These are phyloP conservation scores for Magnusiomyces suaveolens DNA, from an alignment of 1,139 yeast genomes.

Conservation along the genomic window DNA sequence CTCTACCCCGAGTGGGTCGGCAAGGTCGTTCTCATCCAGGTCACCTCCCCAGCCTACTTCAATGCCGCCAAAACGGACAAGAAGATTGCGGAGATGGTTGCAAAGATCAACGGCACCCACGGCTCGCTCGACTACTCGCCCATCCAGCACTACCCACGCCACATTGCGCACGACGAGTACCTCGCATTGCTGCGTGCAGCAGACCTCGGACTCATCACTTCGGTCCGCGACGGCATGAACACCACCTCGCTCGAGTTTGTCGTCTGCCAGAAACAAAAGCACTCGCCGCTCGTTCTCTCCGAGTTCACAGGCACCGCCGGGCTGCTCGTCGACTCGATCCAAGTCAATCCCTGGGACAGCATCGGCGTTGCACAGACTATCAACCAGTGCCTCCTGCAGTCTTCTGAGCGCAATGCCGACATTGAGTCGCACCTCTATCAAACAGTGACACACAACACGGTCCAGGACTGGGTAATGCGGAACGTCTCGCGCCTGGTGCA, in stretches of 20 bases:
- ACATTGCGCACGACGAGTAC: conserved; percentile 81
- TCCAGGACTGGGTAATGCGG: conserved; percentile 70
- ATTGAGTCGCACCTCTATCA: conserved; percentile 40
- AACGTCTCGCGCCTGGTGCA: conserved; percentile 49
- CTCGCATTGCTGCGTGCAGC: conserved; percentile 80
- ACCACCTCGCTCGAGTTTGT: conserved; percentile 90
- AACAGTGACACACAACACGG: conserved; percentile 59
- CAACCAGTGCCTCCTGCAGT: conserved; percentile 50
- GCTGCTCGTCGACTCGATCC: conserved; percentile 65
- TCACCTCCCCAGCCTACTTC: conserved; percentile 67
- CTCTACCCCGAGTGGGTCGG: conserved; percentile 91
- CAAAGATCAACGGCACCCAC: conserved; percentile 70
- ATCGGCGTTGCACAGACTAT: conserved; percentile 86
- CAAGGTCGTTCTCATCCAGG: conserved; percentile 82
- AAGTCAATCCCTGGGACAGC: conserved; percentile 73
- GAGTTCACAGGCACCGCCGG: conserved; percentile 93
- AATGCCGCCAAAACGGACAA: conserved; percentile 46
- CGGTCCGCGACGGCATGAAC: conserved; percentile 93
- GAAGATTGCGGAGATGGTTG: conserved; percentile 68
- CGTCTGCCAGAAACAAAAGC: conserved; percentile 66
- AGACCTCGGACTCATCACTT: conserved; percentile 78
- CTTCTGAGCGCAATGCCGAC: conserved; percentile 29
- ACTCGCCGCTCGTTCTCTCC: conserved; percentile 52
- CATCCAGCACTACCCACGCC: conserved; percentile 83
- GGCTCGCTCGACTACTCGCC: conserved; percentile 46